Conservation (phyloP, 2,329 filamentous ascomycete species). For the Pyrenophora graminea region DNA sequence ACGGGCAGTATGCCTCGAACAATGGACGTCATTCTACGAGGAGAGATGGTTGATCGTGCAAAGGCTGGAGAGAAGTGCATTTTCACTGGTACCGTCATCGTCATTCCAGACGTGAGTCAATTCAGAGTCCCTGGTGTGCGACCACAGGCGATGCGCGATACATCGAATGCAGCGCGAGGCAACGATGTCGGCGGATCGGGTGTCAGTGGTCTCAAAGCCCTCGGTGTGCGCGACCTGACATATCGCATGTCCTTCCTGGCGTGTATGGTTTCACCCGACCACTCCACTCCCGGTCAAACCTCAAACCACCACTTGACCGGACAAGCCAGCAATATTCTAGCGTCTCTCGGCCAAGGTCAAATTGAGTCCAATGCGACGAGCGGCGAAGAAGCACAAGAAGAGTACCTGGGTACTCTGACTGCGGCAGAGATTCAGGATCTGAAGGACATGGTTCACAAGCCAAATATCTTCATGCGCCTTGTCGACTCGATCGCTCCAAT, state of each 20-base stretch:
- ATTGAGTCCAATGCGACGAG: constrained; percentile 65
- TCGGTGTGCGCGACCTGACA: constrained; percentile 92
- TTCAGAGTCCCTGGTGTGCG: constrained; percentile 84
- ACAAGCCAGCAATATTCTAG: constrained; percentile 82
- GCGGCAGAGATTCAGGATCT: constrained; percentile 88
- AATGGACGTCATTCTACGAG: constrained; percentile 93
- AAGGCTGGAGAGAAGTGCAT: constrained; percentile 99
- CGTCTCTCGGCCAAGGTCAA: constrained; percentile 75
- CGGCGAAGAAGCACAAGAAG: constrained; percentile 84
- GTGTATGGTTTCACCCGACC: constrained; percentile 93
- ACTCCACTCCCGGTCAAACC: constrained; percentile 75
- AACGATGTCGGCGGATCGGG: constrained; percentile 83
- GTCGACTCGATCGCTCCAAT: constrained; percentile 95
- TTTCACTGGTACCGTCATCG: constrained; percentile 93
- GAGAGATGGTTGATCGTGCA: constrained; percentile 95
- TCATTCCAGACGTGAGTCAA: constrained; percentile 95
- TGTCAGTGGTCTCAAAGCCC: constrained; percentile 83
- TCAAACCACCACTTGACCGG: constrained; percentile 70
- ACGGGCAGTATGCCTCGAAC: constrained; percentile 98
- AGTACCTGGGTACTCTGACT: constrained; percentile 84
- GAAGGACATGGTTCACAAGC: constrained; percentile 89
- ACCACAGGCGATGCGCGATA: constrained; percentile 83
- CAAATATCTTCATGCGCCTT: constrained; percentile 90
- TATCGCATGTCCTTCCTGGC: constrained; percentile 96
- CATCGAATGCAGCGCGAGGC: constrained; percentile 70